Conservation (phyloP, 2,329 filamentous ascomycete genomes). For the Botrytis tulipae region DNA sequence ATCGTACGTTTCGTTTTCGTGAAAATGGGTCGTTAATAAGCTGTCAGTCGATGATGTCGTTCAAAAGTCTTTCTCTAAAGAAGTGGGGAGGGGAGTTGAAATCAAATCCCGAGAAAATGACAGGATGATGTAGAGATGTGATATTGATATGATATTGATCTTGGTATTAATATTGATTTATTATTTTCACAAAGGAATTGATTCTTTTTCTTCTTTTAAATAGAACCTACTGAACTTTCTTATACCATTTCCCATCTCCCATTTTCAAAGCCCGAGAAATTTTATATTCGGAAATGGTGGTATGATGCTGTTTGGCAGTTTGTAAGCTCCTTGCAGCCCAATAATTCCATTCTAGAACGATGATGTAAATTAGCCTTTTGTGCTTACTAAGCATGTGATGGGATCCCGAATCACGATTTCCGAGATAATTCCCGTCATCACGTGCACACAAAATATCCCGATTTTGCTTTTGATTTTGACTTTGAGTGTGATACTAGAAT, state of each 20-base stretch:
- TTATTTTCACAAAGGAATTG: neutral
- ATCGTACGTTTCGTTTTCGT: neutral
- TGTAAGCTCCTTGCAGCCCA: neutral
- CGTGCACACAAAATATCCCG: neutral
- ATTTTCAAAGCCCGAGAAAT: neutral
- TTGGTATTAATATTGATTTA: neutral
- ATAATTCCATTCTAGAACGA: neutral
- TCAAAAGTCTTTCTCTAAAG: neutral
- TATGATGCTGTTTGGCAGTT: neutral
- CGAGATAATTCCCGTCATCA: conserved; percentile 9
- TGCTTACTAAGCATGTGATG: neutral
- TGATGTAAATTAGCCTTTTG: neutral
- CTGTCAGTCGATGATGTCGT: conserved; percentile 10
- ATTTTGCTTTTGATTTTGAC: neutral
- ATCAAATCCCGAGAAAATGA: neutral
- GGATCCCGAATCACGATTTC: conserved; percentile 11
- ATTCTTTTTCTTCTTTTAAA: neutral
- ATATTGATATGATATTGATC: neutral
- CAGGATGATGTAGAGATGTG: neutral
- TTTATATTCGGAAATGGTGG: neutral
- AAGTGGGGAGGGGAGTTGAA: neutral
- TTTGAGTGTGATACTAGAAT: neutral
- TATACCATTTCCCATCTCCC: neutral
- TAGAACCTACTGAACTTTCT: neutral
- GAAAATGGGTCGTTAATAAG: conserved; percentile 1